Evolutionary conservation across 805 yeast genomes (phyloP), one percentile per base, ranked within the genome.

Genomic region (Lachancea meyersii): DNA sequence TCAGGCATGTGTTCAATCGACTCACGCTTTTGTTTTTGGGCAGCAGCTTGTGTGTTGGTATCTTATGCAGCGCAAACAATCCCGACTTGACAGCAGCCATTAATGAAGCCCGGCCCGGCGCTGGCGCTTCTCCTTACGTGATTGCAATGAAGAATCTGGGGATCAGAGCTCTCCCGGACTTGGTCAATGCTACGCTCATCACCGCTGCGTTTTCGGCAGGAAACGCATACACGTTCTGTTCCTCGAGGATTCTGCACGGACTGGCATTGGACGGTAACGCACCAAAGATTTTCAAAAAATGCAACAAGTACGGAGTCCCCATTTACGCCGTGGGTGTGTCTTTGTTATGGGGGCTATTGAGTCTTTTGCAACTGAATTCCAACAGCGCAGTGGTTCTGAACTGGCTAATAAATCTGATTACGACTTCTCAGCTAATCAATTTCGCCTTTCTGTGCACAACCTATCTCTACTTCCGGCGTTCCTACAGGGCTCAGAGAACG

Each of bases 171-270:
- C 68, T 86, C 37, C 94, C 94, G 24, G 76, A 81, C 55, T 72
- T 87, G 47, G 87, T 88, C 44, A 88, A 88, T 62, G 94, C 77
- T 1, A 75, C 86, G 23, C 72, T 87, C 43, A 70, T 87, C 42
- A 70, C 86, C 4, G 75, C 93, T 1, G 83, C 89, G 0, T 81
- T 86, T 51, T 80, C 88, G 27, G 88, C 95, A 2, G 95, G 95
- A 41, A 86, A 86, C 60, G 82, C 91, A 1, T 82, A 79, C 58
- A 76, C 84, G 27, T 85, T 77, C 56, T 79, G 87, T 47, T 80
- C 91, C 0, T 75, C 87, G 6, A 69, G 82, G 50, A 70, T 84
- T 0, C 65, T 86, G 18, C 80, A 79, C 58, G 86, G 86, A 2
- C 67, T 85, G 61, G 83, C 93, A 0, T 62, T 75, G 23, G 77